Percentiles rank a stretch among this genome's conserved stretches.
Conservation (phyloP, 257 asterid genomes). For the Nicotiana tomentosiformis region DNA sequence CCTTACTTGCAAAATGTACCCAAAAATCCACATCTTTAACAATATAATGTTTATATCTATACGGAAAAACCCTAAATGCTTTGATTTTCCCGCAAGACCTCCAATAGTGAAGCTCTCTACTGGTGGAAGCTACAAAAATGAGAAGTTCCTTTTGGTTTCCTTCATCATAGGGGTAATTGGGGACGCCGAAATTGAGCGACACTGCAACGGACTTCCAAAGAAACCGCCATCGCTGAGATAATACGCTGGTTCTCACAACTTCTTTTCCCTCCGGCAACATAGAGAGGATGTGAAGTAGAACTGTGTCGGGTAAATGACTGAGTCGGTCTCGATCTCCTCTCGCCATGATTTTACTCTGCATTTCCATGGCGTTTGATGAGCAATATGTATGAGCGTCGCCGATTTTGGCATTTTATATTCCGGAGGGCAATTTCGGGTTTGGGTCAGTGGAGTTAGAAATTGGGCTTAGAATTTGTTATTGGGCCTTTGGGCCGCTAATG, state of each 20-base stretch:
- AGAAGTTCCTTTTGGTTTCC: background rate
- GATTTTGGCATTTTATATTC: too few relatives aligned
- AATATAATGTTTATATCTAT: background rate
- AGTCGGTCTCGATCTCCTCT: too few relatives aligned
- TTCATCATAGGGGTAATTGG: background rate
- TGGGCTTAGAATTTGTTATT: too few relatives aligned
- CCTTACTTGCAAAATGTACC: background rate
- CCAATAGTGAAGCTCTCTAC: background rate
- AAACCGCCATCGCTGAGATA: background rate
- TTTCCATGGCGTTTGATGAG: too few relatives aligned
- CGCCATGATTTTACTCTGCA: too few relatives aligned
- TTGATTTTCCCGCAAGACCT: background rate
- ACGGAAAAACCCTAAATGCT: background rate
- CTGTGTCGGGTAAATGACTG: too few relatives aligned
- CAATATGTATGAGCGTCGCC: too few relatives aligned
- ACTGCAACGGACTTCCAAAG: background rate
- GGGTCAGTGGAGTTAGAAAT: too few relatives aligned
- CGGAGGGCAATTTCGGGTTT: too few relatives aligned
- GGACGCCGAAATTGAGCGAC: background rate
- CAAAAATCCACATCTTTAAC: background rate
- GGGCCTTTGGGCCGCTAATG: too few relatives aligned
- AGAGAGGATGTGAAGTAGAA: background rate
- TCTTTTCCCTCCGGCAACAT: background rate
- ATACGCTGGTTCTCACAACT: background rate
- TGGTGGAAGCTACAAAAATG: background rate